These are phyloP conservation scores for Solanum microdontum DNA, from an alignment of 257 asterid species.

Conservation along the genomic window DNA sequence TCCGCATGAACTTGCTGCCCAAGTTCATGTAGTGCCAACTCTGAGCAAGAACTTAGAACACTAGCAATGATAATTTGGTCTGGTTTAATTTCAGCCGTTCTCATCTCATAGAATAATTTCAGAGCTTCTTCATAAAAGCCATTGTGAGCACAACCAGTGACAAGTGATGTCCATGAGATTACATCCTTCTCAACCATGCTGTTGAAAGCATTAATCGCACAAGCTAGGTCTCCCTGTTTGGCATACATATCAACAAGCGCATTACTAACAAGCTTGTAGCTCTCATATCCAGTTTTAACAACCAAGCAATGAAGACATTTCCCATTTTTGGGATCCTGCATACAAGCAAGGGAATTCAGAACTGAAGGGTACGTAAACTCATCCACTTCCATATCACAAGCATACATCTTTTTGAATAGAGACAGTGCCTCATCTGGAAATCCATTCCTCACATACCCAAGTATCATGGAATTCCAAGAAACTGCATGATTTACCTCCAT, in stretches of 20 bases:
- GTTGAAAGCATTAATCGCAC: slow-evolving; percentile 35
- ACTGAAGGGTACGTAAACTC: slow-evolving; percentile 71
- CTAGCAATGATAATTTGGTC: slow-evolving; percentile 53
- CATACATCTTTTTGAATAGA: slow-evolving; percentile 48
- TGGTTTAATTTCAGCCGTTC: slow-evolving; percentile 28
- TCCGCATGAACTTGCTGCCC: slow-evolving; percentile 63
- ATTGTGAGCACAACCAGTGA: slow-evolving; percentile 59
- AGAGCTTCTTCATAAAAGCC: slow-evolving; percentile 47
- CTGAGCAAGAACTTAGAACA: slow-evolving; percentile 58
- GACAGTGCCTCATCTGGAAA: slow-evolving; percentile 36
- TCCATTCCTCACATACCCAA: slow-evolving; percentile 53
- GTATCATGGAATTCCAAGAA: slow-evolving; percentile 73
- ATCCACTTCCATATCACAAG: slow-evolving; percentile 40
- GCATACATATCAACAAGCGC: slow-evolving; percentile 90
- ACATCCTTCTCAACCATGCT: slow-evolving; percentile 49
- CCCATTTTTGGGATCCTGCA: slow-evolving; percentile 32
- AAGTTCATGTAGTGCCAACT: slow-evolving; percentile 50
- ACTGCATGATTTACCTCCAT: slow-evolving; percentile 45
- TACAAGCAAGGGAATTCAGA: slow-evolving; percentile 48
- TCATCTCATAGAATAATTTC: slow-evolving; percentile 46
- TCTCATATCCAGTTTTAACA: slow-evolving; percentile 53
- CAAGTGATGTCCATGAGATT: slow-evolving; percentile 77
- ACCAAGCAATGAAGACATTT: slow-evolving; percentile 42
- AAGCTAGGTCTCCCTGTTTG: slow-evolving; percentile 33
- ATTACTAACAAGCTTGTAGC: slow-evolving; percentile 39